These are phyloP conservation scores for Elsinoe batatas DNA, from an alignment of 2,329 filamentous ascomycete genomes.

Conservation along the genomic window DNA sequence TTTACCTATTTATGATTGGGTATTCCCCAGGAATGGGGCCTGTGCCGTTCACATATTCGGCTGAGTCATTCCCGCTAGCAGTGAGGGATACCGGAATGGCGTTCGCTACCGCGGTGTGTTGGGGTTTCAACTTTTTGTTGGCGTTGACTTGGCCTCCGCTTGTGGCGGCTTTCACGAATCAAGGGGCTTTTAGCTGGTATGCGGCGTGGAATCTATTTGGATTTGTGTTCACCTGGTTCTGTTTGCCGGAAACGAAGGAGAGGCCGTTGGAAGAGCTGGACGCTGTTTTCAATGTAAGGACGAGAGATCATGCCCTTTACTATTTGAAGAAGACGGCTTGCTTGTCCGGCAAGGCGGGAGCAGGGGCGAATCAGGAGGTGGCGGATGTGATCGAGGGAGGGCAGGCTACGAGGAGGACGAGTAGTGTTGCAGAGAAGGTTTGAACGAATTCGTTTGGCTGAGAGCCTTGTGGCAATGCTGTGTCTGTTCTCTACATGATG, in stretches of 20 bases:
- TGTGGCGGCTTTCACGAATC: slow-evolving; percentile 35
- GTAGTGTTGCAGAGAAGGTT: background rate
- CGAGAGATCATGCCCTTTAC: slow-evolving; percentile 4
- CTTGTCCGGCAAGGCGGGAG: background rate
- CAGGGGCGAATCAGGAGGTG: background rate
- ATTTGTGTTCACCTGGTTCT: slow-evolving; percentile 34
- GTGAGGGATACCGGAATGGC: slow-evolving; percentile 33
- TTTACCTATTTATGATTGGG: slow-evolving; percentile 40
- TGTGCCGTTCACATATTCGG: slow-evolving; percentile 34
- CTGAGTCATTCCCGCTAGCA: slow-evolving; percentile 39
- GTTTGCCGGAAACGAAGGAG: slow-evolving; percentile 36
- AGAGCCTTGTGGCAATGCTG: background rate
- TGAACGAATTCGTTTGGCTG: background rate
- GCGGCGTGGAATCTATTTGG: slow-evolving; percentile 47
- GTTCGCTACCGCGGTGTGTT: slow-evolving; percentile 45
- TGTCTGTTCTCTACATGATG: too few species aligned
- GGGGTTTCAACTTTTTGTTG: slow-evolving; percentile 33
- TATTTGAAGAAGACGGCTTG: background rate
- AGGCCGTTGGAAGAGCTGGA: slow-evolving; percentile 38
- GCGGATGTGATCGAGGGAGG: slow-evolving; percentile 4
- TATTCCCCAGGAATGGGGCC: slow-evolving; percentile 39
- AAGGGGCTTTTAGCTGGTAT: slow-evolving; percentile 48
- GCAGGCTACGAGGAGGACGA: background rate
- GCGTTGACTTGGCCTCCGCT: slow-evolving; percentile 43
- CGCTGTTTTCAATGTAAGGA: slow-evolving; percentile 12